phyloP scores from a whole-genome alignment of 495 filamentous ascomycete species.

The Endocarpon pusillum region DNA sequence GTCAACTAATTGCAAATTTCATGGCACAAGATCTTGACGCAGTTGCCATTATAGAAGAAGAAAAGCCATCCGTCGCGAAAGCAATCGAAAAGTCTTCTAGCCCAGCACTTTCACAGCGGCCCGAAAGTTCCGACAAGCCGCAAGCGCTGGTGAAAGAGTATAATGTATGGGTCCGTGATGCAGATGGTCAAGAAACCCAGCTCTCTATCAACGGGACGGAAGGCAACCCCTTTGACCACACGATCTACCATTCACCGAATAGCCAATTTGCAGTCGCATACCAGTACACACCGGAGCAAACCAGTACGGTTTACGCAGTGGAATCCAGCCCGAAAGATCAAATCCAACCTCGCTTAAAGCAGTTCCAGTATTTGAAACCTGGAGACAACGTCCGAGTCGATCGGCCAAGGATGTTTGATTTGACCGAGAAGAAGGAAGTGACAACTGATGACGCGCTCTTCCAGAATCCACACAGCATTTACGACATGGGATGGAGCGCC shows the following conservation, averaged over 20 bases:
- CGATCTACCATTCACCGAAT: conserved; percentile 13
- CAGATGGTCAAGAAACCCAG: background rate
- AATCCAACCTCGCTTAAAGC: conserved; percentile 6
- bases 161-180: conserved; percentile 3
- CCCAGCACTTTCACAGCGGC: background rate
- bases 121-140: background rate
- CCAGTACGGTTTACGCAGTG: conserved; percentile 5
- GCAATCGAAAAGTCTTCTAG: background rate
- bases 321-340: conserved; percentile 9
- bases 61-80: conserved; percentile 1
- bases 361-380: conserved; percentile 9
- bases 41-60: conserved; percentile 4
- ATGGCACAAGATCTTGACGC: conserved; percentile 1
- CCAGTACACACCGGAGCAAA: conserved; percentile 11
- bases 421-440: conserved; percentile 5
- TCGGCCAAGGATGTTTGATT: conserved; percentile 9
- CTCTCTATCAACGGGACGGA: conserved; percentile 3
- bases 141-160: conserved; percentile 2
- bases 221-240: conserved; percentile 4
- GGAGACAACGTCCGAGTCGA: conserved; percentile 8
- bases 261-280: conserved; percentile 5
- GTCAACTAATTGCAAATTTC: conserved; percentile 2
- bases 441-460: conserved; percentile 7
- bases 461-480: conserved; percentile 6
- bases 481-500: conserved; percentile 8